phyloP scores from a whole-genome alignment of 768 basidiomycete genomes.

The Russula sp. region DNA sequence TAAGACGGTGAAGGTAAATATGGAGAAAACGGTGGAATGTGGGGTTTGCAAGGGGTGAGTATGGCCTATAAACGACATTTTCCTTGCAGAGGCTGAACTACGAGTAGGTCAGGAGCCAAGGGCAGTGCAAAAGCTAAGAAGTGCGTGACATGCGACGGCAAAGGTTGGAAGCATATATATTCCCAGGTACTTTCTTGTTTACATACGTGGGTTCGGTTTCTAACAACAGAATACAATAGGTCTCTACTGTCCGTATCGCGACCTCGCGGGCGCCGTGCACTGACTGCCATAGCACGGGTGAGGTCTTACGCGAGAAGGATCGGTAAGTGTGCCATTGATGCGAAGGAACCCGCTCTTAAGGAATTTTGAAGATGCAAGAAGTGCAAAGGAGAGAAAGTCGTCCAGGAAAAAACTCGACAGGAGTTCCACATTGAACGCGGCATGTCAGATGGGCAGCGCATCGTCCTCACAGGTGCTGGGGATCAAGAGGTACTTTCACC shows the following conservation, averaged over 20 bases:
- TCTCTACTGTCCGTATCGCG: constrained; percentile 44
- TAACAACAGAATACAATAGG: constrained; percentile 26
- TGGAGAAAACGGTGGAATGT: constrained; percentile 84
- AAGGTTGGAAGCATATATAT: constrained; percentile 63
- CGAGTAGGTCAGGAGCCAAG: constrained; percentile 67
- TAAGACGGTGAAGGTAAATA: constrained; percentile 79
- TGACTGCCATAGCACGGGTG: constrained; percentile 65
- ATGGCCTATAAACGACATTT: not conserved
- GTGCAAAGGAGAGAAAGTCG: constrained; percentile 82
- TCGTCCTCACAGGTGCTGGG: constrained; percentile 86
- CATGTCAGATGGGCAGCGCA: constrained; percentile 76
- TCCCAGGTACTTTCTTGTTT: constrained; percentile 40
- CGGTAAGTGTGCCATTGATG: constrained; percentile 39
- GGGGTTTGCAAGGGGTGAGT: constrained; percentile 72
- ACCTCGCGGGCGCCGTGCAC: constrained; percentile 52
- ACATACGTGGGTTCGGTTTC: not conserved
- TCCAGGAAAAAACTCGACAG: constrained; percentile 84
- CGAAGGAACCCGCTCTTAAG: constrained; percentile 7
- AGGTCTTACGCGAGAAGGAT: constrained; percentile 78
- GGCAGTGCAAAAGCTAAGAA: constrained; percentile 79
- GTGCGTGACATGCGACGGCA: constrained; percentile 78
- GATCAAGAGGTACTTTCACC: constrained; percentile 68
- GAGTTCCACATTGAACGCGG: constrained; percentile 86
- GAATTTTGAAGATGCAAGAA: constrained; percentile 73
- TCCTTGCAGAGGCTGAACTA: constrained; percentile 23